Percentiles rank a stretch among this genome's conserved stretches.
phyloP scores from a whole-genome alignment of 2,329 filamentous ascomycete genomes.

The Aureobasidium namibiae region DNA sequence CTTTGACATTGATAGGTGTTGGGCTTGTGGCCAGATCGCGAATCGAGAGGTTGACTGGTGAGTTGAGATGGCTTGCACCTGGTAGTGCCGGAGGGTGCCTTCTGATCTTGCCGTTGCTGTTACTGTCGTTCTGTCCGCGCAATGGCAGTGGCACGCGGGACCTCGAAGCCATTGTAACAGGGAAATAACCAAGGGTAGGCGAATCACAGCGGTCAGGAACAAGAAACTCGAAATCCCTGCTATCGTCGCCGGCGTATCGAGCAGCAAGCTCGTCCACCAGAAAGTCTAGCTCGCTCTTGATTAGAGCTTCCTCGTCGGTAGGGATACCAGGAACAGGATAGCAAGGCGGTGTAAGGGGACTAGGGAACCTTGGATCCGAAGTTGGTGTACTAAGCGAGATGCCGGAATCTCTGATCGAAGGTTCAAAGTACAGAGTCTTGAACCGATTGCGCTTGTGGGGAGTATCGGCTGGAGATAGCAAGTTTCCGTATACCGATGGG shows the following conservation, averaged over 20 bases:
- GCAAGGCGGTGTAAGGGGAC: not conserved
- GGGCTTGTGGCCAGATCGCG: not conserved
- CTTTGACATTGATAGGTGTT: not conserved
- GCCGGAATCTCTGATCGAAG: conserved; percentile 2
- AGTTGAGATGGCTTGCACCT: conserved; percentile 6
- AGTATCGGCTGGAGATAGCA: not conserved
- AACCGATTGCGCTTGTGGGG: not conserved
- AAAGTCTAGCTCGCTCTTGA: not conserved
- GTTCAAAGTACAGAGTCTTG: conserved; percentile 3
- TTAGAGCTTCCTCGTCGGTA: not conserved
- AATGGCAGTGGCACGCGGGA: too few relatives aligned
- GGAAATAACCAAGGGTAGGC: not conserved
- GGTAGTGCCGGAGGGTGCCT: not conserved
- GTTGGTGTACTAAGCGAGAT: not conserved
- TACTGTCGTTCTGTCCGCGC: not conserved
- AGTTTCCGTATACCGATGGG: not conserved
- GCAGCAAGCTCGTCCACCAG: not conserved
- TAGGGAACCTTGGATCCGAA: not conserved
- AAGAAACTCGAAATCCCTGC: not conserved
- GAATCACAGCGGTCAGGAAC: not conserved
- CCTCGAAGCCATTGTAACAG: not conserved
- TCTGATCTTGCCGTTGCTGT: not conserved
- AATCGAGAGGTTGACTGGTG: not conserved
- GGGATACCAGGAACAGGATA: not conserved
- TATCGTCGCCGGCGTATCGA: not conserved